Percentiles rank a stretch among this genome's conserved stretches.
phyloP scores from a whole-genome alignment of 192 early-diverging fungal species.

The Lunasporangiospora selenospora region DNA sequence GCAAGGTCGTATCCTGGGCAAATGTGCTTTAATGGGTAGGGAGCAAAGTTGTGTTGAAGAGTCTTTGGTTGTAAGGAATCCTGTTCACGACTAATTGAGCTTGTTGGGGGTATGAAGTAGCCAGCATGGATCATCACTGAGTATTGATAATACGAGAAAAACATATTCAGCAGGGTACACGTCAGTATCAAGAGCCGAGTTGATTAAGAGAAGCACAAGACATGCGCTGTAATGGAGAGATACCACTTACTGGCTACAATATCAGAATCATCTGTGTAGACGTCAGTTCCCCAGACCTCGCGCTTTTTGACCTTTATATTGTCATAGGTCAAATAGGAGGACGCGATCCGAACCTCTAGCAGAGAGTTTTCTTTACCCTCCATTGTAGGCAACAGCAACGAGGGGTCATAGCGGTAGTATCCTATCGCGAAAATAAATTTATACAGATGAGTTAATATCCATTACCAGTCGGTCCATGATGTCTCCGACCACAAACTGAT shows the following conservation, averaged over 20 bases:
- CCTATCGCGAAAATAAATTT: constrained; percentile 30
- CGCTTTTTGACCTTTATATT: constrained; percentile 68
- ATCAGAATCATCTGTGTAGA: constrained; percentile 89
- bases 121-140: constrained; percentile 61
- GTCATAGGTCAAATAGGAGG: constrained; percentile 64
- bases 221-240: neutral
- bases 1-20: constrained; percentile 69
- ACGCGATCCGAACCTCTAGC: constrained; percentile 72
- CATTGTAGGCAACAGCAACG: constrained; percentile 52
- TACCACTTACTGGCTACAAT: constrained; percentile 72
- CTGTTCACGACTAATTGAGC: constrained; percentile 9
- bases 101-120: constrained; percentile 28
- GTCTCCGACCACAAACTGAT: neutral
- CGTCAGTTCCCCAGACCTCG: constrained; percentile 84
- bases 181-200: too few species aligned
- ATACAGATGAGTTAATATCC: neutral
- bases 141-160: neutral
- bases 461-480: too few species aligned
- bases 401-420: constrained; percentile 54
- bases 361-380: constrained; percentile 59
- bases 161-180: neutral
- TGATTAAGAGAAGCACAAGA: neutral
- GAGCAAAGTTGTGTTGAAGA: constrained; percentile 33
- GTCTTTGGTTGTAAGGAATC: constrained; percentile 12
- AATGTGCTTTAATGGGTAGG: constrained; percentile 23